These are phyloP conservation scores for Daucus carota DNA, from an alignment of 129 eudicot genomes.

Conservation along the genomic window DNA sequence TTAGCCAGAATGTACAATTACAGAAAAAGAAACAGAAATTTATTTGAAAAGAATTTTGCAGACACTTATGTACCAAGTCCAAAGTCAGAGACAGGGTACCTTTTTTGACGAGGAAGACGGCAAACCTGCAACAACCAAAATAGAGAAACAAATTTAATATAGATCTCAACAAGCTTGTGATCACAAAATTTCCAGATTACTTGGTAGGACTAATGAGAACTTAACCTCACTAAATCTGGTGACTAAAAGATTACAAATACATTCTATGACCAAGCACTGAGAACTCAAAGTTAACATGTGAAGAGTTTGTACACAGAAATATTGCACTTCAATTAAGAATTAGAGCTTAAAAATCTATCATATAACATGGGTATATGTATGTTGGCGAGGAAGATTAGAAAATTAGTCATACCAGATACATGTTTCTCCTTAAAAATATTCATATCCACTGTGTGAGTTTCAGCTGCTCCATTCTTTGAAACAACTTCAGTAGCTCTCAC, in stretches of 20 bases:
- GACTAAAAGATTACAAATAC: not conserved
- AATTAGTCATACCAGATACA: constrained; percentile 36
- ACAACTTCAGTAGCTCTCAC: constrained; percentile 24
- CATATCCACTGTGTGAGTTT: constrained; percentile 59
- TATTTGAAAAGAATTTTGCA: not conserved
- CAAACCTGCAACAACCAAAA: constrained; percentile 38
- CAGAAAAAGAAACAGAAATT: not conserved
- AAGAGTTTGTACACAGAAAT: not conserved
- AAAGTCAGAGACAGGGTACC: constrained; percentile 35
- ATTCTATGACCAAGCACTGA: not conserved
- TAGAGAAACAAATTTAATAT: not conserved
- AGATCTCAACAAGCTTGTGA: not conserved
- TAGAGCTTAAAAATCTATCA: not conserved
- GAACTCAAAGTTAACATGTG: not conserved
- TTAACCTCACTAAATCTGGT: not conserved
- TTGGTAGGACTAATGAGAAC: not conserved
- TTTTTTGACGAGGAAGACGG: constrained; percentile 33
- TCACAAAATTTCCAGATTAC: constrained; percentile 8
- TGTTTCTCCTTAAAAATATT: constrained; percentile 31
- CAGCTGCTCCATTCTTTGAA: constrained; percentile 63
- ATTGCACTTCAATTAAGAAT: not conserved
- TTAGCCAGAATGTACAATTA: not conserved
- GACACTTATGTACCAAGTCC: not conserved
- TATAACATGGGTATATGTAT: not conserved
- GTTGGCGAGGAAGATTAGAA: not conserved